A percentile compares a stretch with the other conserved stretches of the same genome.
Conservation (phyloP, 2,329 filamentous ascomycete species). For the Dothideomycetidae sp. region DNA sequence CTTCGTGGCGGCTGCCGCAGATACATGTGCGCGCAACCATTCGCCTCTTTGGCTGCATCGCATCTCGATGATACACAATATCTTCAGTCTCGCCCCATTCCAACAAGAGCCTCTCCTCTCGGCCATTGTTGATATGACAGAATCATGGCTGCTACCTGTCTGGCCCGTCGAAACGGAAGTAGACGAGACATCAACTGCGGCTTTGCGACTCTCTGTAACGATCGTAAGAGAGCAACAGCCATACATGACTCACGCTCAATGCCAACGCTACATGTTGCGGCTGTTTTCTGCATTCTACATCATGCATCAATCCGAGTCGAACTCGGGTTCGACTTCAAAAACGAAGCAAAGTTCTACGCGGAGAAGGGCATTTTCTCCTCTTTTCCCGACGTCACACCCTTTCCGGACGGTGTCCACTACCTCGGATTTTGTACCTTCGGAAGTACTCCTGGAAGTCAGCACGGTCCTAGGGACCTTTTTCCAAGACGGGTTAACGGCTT, state of each 20-base stretch:
- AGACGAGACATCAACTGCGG: constrained; percentile 78
- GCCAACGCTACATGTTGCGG: constrained; percentile 10
- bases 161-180: constrained; percentile 67
- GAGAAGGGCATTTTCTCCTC: constrained; percentile 48
- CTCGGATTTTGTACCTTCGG: constrained; percentile 42
- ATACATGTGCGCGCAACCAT: constrained; percentile 8
- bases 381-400: constrained; percentile 82
- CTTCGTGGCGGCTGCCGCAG: constrained; percentile 4
- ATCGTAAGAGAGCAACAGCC: constrained; percentile 65
- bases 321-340: constrained; percentile 1
- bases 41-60: constrained; percentile 5
- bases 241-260: constrained; percentile 6
- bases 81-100: constrained; percentile 35
- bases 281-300: constrained; percentile 11
- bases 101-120: background rate
- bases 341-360: constrained; percentile 5
- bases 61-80: constrained; percentile 39
- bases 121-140: constrained; percentile 5
- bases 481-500: constrained; percentile 25
- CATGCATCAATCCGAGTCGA: constrained; percentile 1
- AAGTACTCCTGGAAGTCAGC: constrained; percentile 76
- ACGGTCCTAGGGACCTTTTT: constrained; percentile 74
- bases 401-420: constrained; percentile 62
- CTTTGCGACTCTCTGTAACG: constrained; percentile 85
- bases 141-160: constrained; percentile 74